Evolutionary conservation across 179 eudicot species (phyloP), one percentile per base, ranked within the genome.

Genomic region (Sideroxylon spinosum): DNA sequence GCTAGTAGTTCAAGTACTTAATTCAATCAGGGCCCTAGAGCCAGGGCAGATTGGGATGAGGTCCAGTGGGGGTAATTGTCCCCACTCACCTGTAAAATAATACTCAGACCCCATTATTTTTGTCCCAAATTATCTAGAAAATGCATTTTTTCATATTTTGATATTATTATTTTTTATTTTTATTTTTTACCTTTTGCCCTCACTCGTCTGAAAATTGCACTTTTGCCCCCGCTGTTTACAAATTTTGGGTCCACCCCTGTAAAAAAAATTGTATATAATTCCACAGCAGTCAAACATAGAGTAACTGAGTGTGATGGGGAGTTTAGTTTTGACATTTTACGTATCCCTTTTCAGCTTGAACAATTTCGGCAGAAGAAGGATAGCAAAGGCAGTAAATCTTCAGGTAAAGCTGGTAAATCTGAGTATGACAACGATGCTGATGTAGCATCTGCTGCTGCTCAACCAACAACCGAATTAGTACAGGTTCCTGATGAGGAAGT

Each of bases 321-420:
- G 49, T 80, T 81, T 44, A 61, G 46, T 44, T 71, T 65, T 86
- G 76, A 69, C 28, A 77, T 77, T 63, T 62, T 50, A 20, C 46
- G 16, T 77, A 66, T 68, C 37, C 32, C 26, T 81, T 81, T 70
- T 57, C 92, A 95, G 98, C 95, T 95, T 73, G 92, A 90, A 82
- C 99, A 95, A 81, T 93, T 81, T 81, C 91, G 99, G 73, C 90
- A 90, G 80, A 91, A 95, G 80, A 93, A 93, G 84, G 91, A 88
- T 81, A 86, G 82, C 29, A 91, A 90, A 81, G 90, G 92, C 14
- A 81, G 86, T 74, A 92, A 76, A 56, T 83, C 90, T 4, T 71
- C 89, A 20, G 76, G 78, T 73, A 90, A 87, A 86, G 80, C 79
- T 78, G 81, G 83, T 81, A 86, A 82, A 61, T 73, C 91, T 48